Percentiles rank a stretch among this genome's conserved stretches.
phyloP scores from a whole-genome alignment of 495 filamentous ascomycete species.

The Cercophora newfieldiana region DNA sequence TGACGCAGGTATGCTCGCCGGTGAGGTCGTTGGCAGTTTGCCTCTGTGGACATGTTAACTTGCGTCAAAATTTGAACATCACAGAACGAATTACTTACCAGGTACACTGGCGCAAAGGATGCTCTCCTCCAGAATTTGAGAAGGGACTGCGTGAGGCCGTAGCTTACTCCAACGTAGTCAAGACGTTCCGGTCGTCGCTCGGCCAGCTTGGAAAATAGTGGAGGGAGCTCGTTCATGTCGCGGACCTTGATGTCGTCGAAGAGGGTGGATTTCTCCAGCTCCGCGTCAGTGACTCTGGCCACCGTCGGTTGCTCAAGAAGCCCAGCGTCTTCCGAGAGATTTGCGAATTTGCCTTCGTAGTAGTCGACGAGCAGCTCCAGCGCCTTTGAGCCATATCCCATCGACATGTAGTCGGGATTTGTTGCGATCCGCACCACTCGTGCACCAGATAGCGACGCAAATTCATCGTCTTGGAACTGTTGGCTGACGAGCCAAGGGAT shows the following conservation, averaged over 20 bases:
- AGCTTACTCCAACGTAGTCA: slow-evolving; percentile 94
- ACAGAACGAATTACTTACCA: slow-evolving; percentile 40
- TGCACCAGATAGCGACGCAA: slow-evolving; percentile 89
- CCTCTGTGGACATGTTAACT: slow-evolving; percentile 42
- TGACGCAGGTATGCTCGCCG: slow-evolving; percentile 96
- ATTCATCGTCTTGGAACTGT: slow-evolving; percentile 98
- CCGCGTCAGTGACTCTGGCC: slow-evolving; percentile 78
- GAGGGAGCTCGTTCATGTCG: slow-evolving; percentile 88
- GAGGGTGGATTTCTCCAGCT: slow-evolving; percentile 75
- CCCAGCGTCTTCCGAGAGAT: slow-evolving; percentile 64
- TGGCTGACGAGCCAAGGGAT: slow-evolving; percentile 98
- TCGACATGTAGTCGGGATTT: slow-evolving; percentile 84
- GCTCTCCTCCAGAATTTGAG: slow-evolving; percentile 96
- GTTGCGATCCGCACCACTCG: slow-evolving; percentile 94
- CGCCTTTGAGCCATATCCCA: slow-evolving; percentile 93
- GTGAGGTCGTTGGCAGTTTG: slow-evolving; percentile 97
- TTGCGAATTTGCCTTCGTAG: slow-evolving; percentile 91
- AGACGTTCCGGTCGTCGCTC: slow-evolving; percentile 78
- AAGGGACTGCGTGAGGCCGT: slow-evolving; percentile 81
- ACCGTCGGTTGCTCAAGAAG: slow-evolving; percentile 58
- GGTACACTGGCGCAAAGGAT: slow-evolving; percentile 85
- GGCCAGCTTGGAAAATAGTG: slow-evolving; percentile 84
- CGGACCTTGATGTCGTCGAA: slow-evolving; percentile 85
- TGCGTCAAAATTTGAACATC: background rate
- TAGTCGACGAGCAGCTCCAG: slow-evolving; percentile 84